A percentile compares a stretch with the other conserved stretches of the same genome.
These are phyloP conservation scores for Cladosporium velox DNA, from an alignment of 2,329 filamentous ascomycete genomes.

Conservation along the genomic window DNA sequence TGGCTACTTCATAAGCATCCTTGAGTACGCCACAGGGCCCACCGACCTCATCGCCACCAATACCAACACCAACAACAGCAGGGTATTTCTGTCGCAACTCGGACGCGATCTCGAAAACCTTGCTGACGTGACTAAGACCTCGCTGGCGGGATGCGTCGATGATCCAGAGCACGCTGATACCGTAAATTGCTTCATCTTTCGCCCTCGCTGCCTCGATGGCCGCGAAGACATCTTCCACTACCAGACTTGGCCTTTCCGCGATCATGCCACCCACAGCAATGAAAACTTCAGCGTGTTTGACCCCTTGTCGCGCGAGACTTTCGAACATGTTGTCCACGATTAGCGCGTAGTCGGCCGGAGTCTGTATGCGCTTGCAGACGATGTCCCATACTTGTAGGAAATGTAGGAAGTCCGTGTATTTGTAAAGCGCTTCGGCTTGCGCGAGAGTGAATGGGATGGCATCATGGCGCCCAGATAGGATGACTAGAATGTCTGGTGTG, in stretches of 20 bases:
- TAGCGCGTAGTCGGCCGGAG: background rate
- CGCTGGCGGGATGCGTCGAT: background rate
- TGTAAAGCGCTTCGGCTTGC: slow-evolving; percentile 1
- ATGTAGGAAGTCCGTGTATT: background rate
- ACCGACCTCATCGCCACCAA: background rate
- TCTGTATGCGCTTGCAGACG: background rate
- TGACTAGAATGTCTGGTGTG: background rate
- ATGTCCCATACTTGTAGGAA: background rate
- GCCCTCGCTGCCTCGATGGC: background rate
- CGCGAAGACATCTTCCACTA: background rate
- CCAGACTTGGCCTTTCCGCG: background rate
- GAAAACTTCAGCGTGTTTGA: background rate
- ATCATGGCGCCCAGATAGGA: background rate
- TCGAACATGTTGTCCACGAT: background rate
- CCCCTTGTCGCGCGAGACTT: background rate
- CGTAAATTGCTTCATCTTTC: background rate
- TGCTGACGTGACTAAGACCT: background rate
- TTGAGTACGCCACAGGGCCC: background rate
- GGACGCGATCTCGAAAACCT: background rate
- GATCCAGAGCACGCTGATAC: background rate
- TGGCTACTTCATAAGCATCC: background rate
- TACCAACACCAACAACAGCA: background rate
- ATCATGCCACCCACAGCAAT: background rate
- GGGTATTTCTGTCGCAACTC: background rate
- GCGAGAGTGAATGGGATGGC: background rate